Conservation (phyloP, 1,139 yeast genomes). For the Ogataea hybrid region DNA sequence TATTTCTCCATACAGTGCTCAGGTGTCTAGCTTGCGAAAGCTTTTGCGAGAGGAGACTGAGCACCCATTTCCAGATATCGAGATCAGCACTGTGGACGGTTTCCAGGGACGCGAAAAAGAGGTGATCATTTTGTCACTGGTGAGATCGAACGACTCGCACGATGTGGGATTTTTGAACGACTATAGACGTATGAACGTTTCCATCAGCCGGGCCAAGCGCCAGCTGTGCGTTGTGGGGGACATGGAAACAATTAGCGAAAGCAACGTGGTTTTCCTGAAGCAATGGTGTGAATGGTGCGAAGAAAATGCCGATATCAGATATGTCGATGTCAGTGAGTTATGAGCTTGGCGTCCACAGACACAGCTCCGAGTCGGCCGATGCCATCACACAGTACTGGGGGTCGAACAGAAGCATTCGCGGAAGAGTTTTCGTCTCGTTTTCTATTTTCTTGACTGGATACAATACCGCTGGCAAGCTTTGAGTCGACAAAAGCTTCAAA, state of each 20-base stretch:
- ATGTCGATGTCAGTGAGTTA: slow-evolving; percentile 34
- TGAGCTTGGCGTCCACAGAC: slow-evolving; percentile 35
- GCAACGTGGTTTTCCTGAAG: slow-evolving; percentile 48
- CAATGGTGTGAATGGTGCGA: slow-evolving; percentile 76
- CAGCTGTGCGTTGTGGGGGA: slow-evolving; percentile 88
- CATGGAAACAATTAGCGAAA: slow-evolving; percentile 53
- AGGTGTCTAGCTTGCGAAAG: slow-evolving; percentile 61
- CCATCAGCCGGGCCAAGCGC: slow-evolving; percentile 86
- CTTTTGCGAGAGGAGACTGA: slow-evolving; percentile 37
- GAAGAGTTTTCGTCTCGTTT: slow-evolving; percentile 35
- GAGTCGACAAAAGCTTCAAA: slow-evolving; percentile 39
- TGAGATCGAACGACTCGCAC: slow-evolving; percentile 64
- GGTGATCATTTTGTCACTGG: slow-evolving; percentile 82
- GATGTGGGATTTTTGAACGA: slow-evolving; percentile 80
- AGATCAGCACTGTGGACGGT: slow-evolving; percentile 85
- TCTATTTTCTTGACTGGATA: slow-evolving; percentile 14
- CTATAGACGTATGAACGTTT: slow-evolving; percentile 75
- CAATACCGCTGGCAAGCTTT: slow-evolving; percentile 27
- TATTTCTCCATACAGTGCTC: slow-evolving; percentile 89
- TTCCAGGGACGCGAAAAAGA: slow-evolving; percentile 97
- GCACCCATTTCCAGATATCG: slow-evolving; percentile 49
- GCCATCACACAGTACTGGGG: slow-evolving; percentile 78
- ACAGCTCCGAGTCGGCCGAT: slow-evolving; percentile 66
- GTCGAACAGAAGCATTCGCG: slow-evolving; percentile 69
- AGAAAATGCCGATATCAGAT: slow-evolving; percentile 63